A percentile compares a stretch with the other conserved stretches of the same genome.
These are phyloP conservation scores for Trichoderma asperelloides DNA, from an alignment of 495 filamentous ascomycete genomes.

Conservation along the genomic window DNA sequence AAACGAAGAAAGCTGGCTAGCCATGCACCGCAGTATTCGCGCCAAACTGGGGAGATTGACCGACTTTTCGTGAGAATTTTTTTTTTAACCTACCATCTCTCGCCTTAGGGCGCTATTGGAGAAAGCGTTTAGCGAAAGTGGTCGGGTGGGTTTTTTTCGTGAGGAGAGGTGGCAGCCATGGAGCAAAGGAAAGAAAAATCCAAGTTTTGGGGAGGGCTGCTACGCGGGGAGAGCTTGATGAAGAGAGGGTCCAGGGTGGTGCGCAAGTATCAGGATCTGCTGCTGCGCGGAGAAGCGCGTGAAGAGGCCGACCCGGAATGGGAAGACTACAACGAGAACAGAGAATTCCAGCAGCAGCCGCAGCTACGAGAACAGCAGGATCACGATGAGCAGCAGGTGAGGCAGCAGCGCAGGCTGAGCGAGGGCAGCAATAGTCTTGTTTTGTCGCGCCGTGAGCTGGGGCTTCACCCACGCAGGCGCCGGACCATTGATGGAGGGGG, in stretches of 20 bases:
- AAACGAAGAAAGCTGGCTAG: constrained; percentile 6
- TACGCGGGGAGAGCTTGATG: constrained; percentile 27
- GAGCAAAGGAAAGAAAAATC: constrained; percentile 21
- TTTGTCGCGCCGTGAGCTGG: background rate
- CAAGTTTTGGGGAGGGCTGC: constrained; percentile 27
- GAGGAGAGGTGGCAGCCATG: background rate
- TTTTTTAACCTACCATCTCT: constrained; percentile 11
- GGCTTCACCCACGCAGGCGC: background rate
- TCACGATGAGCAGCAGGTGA: background rate
- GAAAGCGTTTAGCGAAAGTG: constrained; percentile 11
- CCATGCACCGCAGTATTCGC: constrained; percentile 15
- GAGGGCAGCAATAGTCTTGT: constrained; percentile 4
- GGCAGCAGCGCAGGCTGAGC: background rate
- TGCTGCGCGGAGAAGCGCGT: background rate
- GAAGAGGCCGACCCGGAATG: background rate
- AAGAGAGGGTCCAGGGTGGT: constrained; percentile 10
- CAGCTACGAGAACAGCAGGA: background rate
- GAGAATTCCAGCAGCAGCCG: background rate
- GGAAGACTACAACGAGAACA: background rate
- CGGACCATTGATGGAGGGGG: background rate
- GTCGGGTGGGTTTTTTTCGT: background rate
- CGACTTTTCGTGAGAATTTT: constrained; percentile 13
- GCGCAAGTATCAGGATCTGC: constrained; percentile 4
- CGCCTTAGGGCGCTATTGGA: constrained; percentile 8
- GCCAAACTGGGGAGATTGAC: constrained; percentile 16